Base-by-base conservation (phyloP, 495 filamentous ascomycete species). In the Cercophora newfieldiana region DNA sequence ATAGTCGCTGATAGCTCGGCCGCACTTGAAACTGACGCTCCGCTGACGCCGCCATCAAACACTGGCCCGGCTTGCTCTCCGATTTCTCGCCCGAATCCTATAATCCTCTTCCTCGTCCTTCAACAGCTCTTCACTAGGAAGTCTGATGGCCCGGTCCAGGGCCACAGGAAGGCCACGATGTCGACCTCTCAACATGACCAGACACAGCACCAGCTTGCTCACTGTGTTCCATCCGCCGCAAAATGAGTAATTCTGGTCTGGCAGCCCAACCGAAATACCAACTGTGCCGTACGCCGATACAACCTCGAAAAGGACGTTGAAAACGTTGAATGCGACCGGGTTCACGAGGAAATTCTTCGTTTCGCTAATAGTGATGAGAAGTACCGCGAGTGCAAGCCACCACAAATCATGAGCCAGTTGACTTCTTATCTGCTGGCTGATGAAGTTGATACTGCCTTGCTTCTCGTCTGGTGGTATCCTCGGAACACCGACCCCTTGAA, bases 401-500 rank as follows among this genome's bases (percentile, higher is more conserved):
- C 92, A 96, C 3, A 94, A 75, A 70, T 97, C 93, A 76, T 96
- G 91, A 33, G 90, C 88, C 8, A 96, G 85, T 71, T 96, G 91
- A 31, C 89, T 88, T 33, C 89, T 87, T 10, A 97, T 82, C 66
- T 96, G 88, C 60, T 87, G 86, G n/a, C 77, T 77, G 56, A 88
- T 77, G 70, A 86, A 87, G 72, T 71, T 74, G 47, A 79, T 75
- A 18, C 72, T 74, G 33, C 71, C 78, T 58, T 79, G 72, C 3
- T 69, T 69, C 31, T 33, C 33, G n/a, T 63, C 49, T 12, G 48
- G 55, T 30, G 68, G 61, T 21, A 62, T 14, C 37, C 12, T 16
- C 2, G 37, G 72, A 3, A 73, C 72, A 21, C 77, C 78, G 53
- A 80, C 72, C 2, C 76, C 78, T 4, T 76, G 76, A 69, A 76